These are phyloP conservation scores for Russula sp. DNA, from an alignment of 768 basidiomycete genomes.

Conservation along the genomic window DNA sequence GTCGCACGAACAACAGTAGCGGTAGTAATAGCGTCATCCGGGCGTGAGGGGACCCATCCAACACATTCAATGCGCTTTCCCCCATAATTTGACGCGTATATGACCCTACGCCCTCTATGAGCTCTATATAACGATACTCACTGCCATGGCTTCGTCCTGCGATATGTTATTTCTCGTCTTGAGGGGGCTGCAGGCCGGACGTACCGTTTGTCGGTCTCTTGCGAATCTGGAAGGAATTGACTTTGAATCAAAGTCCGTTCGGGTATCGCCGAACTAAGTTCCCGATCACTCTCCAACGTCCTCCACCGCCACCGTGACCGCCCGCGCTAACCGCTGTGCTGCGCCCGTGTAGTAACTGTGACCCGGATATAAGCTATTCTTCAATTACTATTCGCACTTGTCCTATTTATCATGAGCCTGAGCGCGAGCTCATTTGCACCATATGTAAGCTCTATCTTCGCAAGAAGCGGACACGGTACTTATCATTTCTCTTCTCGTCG, in stretches of 20 bases:
- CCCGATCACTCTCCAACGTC: not conserved
- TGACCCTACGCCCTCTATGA: not conserved
- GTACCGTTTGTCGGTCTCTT: not conserved
- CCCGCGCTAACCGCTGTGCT: not conserved
- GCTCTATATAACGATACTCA: conserved; percentile 20
- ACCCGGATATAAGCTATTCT: not conserved
- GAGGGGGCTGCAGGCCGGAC: conserved; percentile 24
- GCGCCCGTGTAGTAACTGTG: not conserved
- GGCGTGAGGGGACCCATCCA: conserved; percentile 31
- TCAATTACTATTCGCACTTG: not conserved
- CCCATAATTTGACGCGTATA: not conserved
- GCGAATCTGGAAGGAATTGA: conserved; percentile 4
- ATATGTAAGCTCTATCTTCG: conserved; percentile 39
- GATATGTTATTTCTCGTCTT: conserved; percentile 23
- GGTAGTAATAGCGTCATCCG: conserved; percentile 30
- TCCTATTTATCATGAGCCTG: conserved; percentile 30
- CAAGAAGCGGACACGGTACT: not conserved
- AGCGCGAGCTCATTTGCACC: conserved; percentile 55
- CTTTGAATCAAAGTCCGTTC: conserved; percentile 33
- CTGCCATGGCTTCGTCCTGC: conserved; percentile 27
- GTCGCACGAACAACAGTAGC: conserved; percentile 11
- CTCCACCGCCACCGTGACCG: too few relatives aligned
- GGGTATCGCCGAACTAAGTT: conserved; percentile 37
- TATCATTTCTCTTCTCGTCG: not conserved
- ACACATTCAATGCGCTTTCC: conserved; percentile 18